A percentile compares a stretch with the other conserved stretches of the same genome.
Conservation (phyloP, 345 rosid species). For the Anacardium occidentale region DNA sequence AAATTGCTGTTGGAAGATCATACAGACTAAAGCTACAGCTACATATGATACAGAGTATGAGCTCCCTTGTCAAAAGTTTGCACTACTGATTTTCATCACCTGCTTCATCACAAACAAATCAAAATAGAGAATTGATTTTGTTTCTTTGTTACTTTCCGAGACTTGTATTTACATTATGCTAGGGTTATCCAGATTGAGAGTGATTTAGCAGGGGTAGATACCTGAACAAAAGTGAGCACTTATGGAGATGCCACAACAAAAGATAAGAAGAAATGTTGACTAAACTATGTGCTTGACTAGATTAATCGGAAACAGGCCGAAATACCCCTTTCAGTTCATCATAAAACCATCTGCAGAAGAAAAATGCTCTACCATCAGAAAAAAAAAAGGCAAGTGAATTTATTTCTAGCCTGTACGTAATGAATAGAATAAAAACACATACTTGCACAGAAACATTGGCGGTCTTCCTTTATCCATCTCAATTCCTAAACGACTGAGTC, state of each 20-base stretch:
- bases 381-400: slow-evolving; percentile 4
- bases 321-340: slow-evolving; percentile 56
- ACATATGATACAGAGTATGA: slow-evolving; percentile 25
- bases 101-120: slow-evolving; percentile 8
- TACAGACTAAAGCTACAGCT: slow-evolving; percentile 12
- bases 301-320: slow-evolving; percentile 51
- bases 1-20: slow-evolving; percentile 5
- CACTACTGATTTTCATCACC: slow-evolving; percentile 9
- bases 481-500: slow-evolving; percentile 35
- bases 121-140: not conserved
- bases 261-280: not conserved
- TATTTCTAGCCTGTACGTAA: not conserved
- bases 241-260: slow-evolving; percentile 1
- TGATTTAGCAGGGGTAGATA: not conserved
- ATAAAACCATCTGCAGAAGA: slow-evolving; percentile 60
- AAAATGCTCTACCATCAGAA: slow-evolving; percentile 7
- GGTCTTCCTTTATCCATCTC: slow-evolving; percentile 33
- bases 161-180: no score
- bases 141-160: no score
- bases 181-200: no score
- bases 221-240: slow-evolving; percentile 27
- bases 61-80: slow-evolving; percentile 14
- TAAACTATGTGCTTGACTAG: slow-evolving; percentile 9
- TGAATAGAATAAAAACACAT: slow-evolving; percentile 23
- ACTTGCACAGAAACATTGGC: slow-evolving; percentile 63